A percentile compares a stretch with the other conserved stretches of the same genome.
phyloP scores from a whole-genome alignment of 441 rosid species.

The Aleurites moluccanus region DNA sequence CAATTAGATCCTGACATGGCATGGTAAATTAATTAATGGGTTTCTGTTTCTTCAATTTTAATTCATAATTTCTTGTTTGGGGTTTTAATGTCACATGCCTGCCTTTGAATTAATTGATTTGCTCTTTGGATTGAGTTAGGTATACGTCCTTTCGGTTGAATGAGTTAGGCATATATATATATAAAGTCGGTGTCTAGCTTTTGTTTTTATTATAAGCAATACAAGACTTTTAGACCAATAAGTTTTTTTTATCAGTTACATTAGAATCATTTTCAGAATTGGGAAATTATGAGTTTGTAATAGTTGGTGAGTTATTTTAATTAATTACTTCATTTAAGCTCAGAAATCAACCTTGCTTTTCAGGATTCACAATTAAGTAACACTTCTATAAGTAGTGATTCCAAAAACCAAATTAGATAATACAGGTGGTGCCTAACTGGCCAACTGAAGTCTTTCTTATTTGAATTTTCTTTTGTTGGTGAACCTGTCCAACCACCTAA shows the following conservation, averaged over 20 bases:
- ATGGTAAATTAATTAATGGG: slow-evolving; percentile 33
- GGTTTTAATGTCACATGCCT: background rate
- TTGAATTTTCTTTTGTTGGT: slow-evolving; percentile 22
- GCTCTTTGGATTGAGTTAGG: background rate
- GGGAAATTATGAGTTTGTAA: too few species aligned
- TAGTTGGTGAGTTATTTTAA: background rate
- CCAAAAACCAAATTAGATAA: slow-evolving; percentile 26
- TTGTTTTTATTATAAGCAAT: too few species aligned
- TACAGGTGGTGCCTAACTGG: slow-evolving; percentile 17
- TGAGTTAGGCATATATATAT: background rate
- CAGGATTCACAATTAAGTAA: background rate
- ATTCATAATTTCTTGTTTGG: background rate
- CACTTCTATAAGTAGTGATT: slow-evolving; percentile 19
- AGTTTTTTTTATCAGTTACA: too few species aligned
- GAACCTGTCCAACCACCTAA: slow-evolving; percentile 20
- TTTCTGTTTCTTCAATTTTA: slow-evolving; percentile 3
- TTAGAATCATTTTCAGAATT: too few species aligned
- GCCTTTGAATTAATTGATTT: background rate
- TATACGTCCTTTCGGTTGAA: background rate
- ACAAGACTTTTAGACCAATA: background rate
- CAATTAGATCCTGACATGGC: slow-evolving; percentile 60
- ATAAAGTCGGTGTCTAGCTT: background rate
- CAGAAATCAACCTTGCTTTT: background rate
- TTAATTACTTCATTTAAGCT: background rate
- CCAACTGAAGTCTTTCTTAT: slow-evolving; percentile 7